Conservation (phyloP, 2,329 filamentous ascomycete genomes). For the Colletotrichum sp. region DNA sequence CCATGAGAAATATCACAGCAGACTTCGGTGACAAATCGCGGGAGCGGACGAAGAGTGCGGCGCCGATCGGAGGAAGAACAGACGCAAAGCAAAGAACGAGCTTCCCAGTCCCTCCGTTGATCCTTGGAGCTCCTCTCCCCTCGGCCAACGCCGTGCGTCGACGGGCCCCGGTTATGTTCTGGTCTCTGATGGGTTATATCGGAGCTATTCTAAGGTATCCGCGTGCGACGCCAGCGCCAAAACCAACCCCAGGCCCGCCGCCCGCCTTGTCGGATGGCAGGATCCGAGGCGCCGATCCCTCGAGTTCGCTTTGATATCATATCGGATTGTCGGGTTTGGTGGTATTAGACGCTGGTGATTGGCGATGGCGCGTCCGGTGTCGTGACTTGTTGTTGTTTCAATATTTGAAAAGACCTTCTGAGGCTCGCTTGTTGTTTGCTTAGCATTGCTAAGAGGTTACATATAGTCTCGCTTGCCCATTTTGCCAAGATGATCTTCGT, state of each 20-base stretch:
- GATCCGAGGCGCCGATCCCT: background rate
- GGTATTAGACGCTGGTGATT: background rate
- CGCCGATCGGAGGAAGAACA: background rate
- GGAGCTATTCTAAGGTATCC: background rate
- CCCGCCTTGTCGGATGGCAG: background rate
- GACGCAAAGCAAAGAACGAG: background rate
- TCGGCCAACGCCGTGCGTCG: background rate
- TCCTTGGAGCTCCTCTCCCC: background rate
- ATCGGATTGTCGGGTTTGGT: background rate
- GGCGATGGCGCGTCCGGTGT: background rate
- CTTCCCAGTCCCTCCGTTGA: background rate
- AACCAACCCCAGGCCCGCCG: background rate
- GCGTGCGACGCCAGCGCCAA: background rate
- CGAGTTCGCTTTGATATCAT: background rate
- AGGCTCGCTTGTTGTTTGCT: background rate
- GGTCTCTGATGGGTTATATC: background rate
- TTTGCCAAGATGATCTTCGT: background rate
- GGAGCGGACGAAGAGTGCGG: background rate
- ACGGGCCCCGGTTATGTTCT: background rate
- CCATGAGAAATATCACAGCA: background rate
- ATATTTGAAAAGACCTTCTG: background rate
- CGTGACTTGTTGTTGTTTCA: background rate
- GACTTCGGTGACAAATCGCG: background rate
- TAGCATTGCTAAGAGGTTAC: background rate
- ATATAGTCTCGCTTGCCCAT: background rate